Percentiles rank a stretch among this genome's conserved stretches.
Conservation (phyloP, 768 basidiomycete genomes). For the Auricularia cornea region DNA sequence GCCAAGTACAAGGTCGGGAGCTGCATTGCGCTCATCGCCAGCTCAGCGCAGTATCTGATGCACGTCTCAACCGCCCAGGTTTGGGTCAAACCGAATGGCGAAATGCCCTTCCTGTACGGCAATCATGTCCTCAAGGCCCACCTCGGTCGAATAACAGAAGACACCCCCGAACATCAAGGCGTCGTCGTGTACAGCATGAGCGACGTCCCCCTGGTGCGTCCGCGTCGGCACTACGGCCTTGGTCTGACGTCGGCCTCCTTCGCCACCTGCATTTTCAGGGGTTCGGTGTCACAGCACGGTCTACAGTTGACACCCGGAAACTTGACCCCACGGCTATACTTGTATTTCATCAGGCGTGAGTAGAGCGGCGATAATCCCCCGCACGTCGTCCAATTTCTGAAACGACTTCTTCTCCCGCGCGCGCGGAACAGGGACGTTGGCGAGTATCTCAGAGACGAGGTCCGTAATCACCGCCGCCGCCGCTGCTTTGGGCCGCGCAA, state of each 20-base stretch:
- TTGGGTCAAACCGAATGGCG: conserved; percentile 52
- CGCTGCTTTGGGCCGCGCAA: background rate
- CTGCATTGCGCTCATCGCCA: background rate
- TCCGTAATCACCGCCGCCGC: conserved; percentile 17
- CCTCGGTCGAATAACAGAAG: conserved; percentile 96
- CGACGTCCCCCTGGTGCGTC: conserved; percentile 79
- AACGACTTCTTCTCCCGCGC: conserved; percentile 4
- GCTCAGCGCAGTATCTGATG: background rate
- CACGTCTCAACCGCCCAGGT: conserved; percentile 41
- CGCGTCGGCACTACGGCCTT: background rate
- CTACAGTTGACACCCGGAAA: conserved; percentile 93
- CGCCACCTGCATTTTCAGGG: conserved; percentile 46
- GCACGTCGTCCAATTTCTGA: background rate
- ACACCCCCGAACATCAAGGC: conserved; percentile 97
- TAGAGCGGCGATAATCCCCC: background rate
- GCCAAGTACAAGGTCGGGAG: conserved; percentile 90
- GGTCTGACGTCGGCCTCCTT: background rate
- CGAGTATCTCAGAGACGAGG: conserved; percentile 96
- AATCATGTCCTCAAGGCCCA: conserved; percentile 99
- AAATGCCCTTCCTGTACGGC: conserved; percentile 98
- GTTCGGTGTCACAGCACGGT: conserved; percentile 94
- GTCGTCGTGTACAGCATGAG: conserved; percentile 96
- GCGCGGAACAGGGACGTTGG: conserved; percentile 71
- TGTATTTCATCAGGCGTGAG: conserved; percentile 96
- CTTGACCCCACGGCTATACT: conserved; percentile 94